phyloP scores from a whole-genome alignment of 202 grass and related monocot species.

The Bolboschoenoplectus hybrid region DNA sequence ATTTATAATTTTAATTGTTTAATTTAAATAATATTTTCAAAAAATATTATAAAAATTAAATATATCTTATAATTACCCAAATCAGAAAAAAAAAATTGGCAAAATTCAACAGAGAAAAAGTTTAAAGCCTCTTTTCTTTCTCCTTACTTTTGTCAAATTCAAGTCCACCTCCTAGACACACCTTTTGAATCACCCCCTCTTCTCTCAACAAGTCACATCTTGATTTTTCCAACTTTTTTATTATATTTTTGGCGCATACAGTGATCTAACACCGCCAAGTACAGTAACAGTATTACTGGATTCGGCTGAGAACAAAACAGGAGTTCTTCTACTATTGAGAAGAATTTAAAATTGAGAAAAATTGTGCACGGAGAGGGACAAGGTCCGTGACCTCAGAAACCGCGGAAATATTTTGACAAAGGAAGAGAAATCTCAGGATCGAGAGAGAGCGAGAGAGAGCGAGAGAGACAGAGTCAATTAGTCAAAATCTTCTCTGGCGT shows the following conservation, averaged over 20 bases:
- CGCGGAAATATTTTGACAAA: slow-evolving; percentile 31
- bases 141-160: neutral
- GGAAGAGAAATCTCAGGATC: neutral
- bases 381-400: slow-evolving; percentile 36
- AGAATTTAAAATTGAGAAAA: slow-evolving; percentile 14
- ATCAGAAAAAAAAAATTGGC: too few species aligned
- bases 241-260: neutral
- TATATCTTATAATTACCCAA: too few species aligned
- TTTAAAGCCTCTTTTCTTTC: neutral
- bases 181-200: neutral
- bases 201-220: neutral
- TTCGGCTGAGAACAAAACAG: neutral
- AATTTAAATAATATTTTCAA: too few species aligned
- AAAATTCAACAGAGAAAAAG: neutral
- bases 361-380: neutral
- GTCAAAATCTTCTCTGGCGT: neutral
- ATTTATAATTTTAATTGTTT: too few species aligned
- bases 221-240: neutral
- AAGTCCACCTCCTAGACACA: neutral
- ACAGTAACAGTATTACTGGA: neutral
- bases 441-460: neutral
- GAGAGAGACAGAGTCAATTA: neutral
- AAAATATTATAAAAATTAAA: too few species aligned
- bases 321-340: neutral
- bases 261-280: neutral